These are phyloP conservation scores for Spizellomyces punctatus DNA, from an alignment of 192 early-diverging fungal species.

Conservation along the genomic window DNA sequence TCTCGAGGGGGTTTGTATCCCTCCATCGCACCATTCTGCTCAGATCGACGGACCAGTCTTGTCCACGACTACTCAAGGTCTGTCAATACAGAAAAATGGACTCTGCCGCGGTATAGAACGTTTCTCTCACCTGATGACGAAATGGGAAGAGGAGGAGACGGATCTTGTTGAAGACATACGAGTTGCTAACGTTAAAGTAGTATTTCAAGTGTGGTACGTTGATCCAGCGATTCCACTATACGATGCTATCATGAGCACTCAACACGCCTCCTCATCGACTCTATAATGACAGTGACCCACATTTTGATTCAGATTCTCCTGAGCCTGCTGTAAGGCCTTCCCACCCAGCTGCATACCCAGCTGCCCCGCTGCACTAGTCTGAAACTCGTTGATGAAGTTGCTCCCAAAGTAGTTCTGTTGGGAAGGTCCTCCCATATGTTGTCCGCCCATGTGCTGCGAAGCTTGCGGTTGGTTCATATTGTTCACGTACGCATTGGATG, in stretches of 20 bases:
- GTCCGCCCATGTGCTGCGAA: neutral
- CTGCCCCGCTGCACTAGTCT: conserved; percentile 60
- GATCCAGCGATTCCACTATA: conserved; percentile 78
- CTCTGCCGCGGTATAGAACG: neutral
- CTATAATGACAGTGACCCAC: conserved; percentile 51
- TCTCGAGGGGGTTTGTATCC: conserved; percentile 84
- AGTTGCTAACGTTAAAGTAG: conserved; percentile 95
- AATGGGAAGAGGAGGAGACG: conserved; percentile 87
- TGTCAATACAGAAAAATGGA: neutral
- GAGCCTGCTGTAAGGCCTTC: conserved; percentile 78
- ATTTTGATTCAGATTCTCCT: conserved; percentile 89
- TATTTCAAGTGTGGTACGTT: conserved; percentile 84
- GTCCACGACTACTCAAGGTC: conserved; percentile 70
- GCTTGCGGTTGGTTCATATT: neutral
- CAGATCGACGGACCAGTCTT: conserved; percentile 71
- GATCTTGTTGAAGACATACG: conserved; percentile 89
- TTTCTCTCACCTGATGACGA: conserved; percentile 58
- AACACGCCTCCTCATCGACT: neutral
- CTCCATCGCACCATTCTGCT: conserved; percentile 59
- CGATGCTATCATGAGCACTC: conserved; percentile 14
- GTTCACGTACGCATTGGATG: no score
- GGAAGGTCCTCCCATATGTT: conserved; percentile 1
- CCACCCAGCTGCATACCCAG: conserved; percentile 94
- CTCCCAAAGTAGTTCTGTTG: conserved; percentile 15
- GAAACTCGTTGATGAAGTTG: conserved; percentile 45